Evolutionary conservation across 345 rosid genomes (phyloP).

Genomic region (Dipteronia sinensis): DNA sequence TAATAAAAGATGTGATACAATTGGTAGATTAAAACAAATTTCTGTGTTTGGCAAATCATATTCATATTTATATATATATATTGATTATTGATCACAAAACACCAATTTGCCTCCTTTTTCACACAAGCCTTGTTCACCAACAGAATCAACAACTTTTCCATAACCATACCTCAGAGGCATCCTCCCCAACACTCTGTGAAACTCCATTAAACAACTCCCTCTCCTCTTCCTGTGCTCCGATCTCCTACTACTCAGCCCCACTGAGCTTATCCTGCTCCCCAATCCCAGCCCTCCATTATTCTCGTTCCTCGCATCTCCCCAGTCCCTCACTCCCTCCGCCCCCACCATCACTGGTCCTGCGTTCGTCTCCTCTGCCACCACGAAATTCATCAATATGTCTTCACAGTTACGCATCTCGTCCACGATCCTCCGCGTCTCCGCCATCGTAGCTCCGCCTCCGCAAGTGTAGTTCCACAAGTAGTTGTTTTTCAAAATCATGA

Average conservation of each 20-base stretch:
- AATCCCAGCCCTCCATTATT: slow-evolving; percentile 14
- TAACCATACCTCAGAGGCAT: slow-evolving; percentile 70
- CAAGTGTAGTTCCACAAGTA: slow-evolving; percentile 64
- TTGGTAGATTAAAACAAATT: background rate
- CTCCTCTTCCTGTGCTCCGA: slow-evolving; percentile 71
- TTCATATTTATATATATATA: too few species aligned
- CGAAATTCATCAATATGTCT: slow-evolving; percentile 78
- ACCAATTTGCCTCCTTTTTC: slow-evolving; percentile 58
- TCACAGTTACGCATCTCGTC: slow-evolving; percentile 64
- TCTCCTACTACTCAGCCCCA: slow-evolving; percentile 68
- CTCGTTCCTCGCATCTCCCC: slow-evolving; percentile 77
- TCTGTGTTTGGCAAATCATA: background rate
- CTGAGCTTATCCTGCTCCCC: slow-evolving; percentile 41
- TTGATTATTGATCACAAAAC: slow-evolving; percentile 46
- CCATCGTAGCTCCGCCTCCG: slow-evolving; percentile 51
- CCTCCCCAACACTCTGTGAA: slow-evolving; percentile 58
- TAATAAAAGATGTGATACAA: background rate
- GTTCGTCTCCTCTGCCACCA: slow-evolving; percentile 49
- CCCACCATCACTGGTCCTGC: slow-evolving; percentile 74
- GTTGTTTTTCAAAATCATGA: slow-evolving; percentile 59
- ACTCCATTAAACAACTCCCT: slow-evolving; percentile 60
- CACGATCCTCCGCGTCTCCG: slow-evolving; percentile 52
- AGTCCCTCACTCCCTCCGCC: slow-evolving; percentile 61
- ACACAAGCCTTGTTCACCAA: slow-evolving; percentile 73
- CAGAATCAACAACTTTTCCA: slow-evolving; percentile 60